Percentiles rank a stretch among this genome's conserved stretches.
phyloP scores from a whole-genome alignment of 2,329 filamentous ascomycete genomes.

The Colletotrichum sp. region DNA sequence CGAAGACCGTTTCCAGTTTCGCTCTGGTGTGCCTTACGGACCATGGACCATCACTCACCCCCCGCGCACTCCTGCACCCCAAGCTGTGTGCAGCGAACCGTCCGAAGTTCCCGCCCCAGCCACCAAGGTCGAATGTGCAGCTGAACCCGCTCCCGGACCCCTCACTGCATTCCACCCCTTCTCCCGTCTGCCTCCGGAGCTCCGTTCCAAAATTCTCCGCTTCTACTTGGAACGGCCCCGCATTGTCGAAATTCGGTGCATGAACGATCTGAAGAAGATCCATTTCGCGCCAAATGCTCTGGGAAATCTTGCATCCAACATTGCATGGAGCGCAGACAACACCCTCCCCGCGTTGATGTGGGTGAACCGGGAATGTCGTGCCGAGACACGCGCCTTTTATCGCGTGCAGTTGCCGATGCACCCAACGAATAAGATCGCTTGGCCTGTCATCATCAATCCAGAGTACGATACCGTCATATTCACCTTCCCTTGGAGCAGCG shows the following conservation, averaged over 20 bases:
- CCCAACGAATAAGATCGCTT: constrained; percentile 22
- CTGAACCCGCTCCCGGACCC: not conserved
- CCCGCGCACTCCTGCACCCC: not conserved
- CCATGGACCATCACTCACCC: constrained; percentile 15
- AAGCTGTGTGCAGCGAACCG: not conserved
- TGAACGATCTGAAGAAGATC: constrained; percentile 21
- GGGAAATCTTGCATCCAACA: constrained; percentile 18
- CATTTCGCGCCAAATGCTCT: constrained; percentile 14
- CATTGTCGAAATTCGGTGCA: constrained; percentile 49
- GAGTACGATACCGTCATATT: constrained; percentile 25
- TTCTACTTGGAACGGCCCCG: constrained; percentile 47
- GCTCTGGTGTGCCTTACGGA: constrained; percentile 13
- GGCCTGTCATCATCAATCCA: constrained; percentile 23
- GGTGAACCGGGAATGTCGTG: constrained; percentile 23
- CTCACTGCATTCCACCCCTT: constrained; percentile 36
- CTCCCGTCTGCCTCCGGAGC: constrained; percentile 47
- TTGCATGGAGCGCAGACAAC: constrained; percentile 24
- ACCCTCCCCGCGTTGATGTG: constrained; percentile 24
- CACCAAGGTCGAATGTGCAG: not conserved
- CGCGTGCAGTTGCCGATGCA: constrained; percentile 24
- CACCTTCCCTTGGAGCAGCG: constrained; percentile 21
- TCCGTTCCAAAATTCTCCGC: constrained; percentile 54
- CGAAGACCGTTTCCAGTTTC: constrained; percentile 19
- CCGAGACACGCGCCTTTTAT: constrained; percentile 23
- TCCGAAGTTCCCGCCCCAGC: not conserved